Evolutionary conservation across 176 grass and related monocot genomes (phyloP), one percentile per base, ranked within the genome.

Genomic region (Puccinellia tenuiflora): DNA sequence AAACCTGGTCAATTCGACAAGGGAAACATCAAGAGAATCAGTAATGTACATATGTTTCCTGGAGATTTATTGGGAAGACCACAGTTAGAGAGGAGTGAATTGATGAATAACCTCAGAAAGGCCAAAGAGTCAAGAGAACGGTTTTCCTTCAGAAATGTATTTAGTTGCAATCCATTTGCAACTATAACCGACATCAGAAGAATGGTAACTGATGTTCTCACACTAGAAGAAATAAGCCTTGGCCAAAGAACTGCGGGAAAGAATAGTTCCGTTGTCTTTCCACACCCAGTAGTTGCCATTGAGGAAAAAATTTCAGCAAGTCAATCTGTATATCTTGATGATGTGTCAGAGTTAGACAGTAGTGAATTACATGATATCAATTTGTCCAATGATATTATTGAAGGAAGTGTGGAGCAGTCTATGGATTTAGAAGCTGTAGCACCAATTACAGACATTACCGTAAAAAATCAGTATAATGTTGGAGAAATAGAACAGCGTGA

Each of bases 21-120:
- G 11, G 22, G 43, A 1, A 53, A 31, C 11, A 37, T 51, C 39
- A 63, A 51, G 31, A 20, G 73, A 12, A 25, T 51, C 30, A 40
- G 42, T 10, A 51, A 29, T 79, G 21, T 6, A n/a, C 33, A 65
- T 18, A 55, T 20, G 14, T 80, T 39, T 73, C 22, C 55, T 33
- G 68, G 20, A 38, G 68, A 39, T 75, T 25, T 74, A 52, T 28
- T 52, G 4, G 77, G 56, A 20, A 74, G 68, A 25, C 77, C 77
- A 31, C 68, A 53, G 7, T 39, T 86, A 54, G 56, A 54, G 21
- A 73, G 77, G 33, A 52, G 10, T 8, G 68, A 86, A 43, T 62
- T 86, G 68, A 80, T 74, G 77, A 75, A 26, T 63, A 86, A 86
- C 45, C 79, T 86, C 25, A 86, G 43, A 64, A 72, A 6, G 12